Percentiles rank a stretch among this genome's conserved stretches.
These are phyloP conservation scores for Laguncularia racemosa DNA, from an alignment of 345 rosid species.

Conservation along the genomic window DNA sequence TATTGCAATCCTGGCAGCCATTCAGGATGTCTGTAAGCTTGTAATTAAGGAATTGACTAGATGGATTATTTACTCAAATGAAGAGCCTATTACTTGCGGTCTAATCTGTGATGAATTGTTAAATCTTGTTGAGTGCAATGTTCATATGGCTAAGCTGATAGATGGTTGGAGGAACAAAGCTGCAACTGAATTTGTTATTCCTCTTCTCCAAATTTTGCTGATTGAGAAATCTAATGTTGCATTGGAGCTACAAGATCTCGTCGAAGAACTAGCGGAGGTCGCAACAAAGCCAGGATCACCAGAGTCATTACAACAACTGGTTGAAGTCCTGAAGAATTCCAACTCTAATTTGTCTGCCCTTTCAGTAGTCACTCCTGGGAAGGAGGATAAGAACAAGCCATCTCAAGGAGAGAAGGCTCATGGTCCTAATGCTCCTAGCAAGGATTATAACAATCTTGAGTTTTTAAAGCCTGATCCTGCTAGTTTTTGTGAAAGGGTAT, in stretches of 20 bases:
- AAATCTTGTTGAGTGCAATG: conserved; percentile 88
- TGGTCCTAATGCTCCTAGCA: conserved; percentile 35
- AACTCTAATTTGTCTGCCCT: conserved; percentile 26
- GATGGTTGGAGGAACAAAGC: conserved; percentile 91
- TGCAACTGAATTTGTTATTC: conserved; percentile 76
- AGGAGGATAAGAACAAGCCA: conserved; percentile 60
- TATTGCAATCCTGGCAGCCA: conserved; percentile 77
- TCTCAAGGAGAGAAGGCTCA: conserved; percentile 49
- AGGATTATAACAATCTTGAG: conserved; percentile 45
- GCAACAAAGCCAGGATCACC: conserved; percentile 77
- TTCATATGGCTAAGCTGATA: conserved; percentile 88
- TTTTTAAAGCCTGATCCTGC: conserved; percentile 62
- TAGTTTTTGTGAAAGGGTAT: conserved; percentile 75
- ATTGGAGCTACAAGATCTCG: conserved; percentile 85
- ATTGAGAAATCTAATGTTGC: conserved; percentile 73
- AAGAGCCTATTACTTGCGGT: conserved; percentile 84
- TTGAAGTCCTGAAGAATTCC: conserved; percentile 78
- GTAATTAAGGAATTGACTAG: conserved; percentile 92
- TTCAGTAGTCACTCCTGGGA: conserved; percentile 38
- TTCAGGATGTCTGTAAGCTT: conserved; percentile 94
- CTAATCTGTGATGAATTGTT: conserved; percentile 78
- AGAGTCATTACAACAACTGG: conserved; percentile 69
- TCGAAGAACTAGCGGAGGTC: conserved; percentile 91
- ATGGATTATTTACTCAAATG: conserved; percentile 93
- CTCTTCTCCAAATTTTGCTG: conserved; percentile 77